A percentile compares a stretch with the other conserved stretches of the same genome.
phyloP scores from a whole-genome alignment of 176 grass and related monocot species.

The Areca catechu region DNA sequence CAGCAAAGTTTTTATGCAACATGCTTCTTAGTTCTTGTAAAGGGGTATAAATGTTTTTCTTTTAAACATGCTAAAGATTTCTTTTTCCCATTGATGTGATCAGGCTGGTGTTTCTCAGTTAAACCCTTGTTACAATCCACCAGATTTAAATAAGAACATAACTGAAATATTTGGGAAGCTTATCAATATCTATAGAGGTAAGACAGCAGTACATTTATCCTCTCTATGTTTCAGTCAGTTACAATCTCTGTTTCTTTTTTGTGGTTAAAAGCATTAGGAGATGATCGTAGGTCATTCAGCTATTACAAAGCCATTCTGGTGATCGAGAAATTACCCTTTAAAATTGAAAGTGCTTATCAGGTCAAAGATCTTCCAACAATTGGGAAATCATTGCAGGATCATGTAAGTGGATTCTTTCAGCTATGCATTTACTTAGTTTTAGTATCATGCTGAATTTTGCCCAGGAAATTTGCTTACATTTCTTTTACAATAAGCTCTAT shows the following conservation, averaged over 20 bases:
- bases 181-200: slow-evolving; percentile 85
- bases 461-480: too few species aligned
- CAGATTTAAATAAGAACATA: slow-evolving; percentile 75
- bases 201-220: background rate
- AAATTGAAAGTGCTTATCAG: slow-evolving; percentile 75
- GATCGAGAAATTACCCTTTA: slow-evolving; percentile 86
- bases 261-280: slow-evolving; percentile 56
- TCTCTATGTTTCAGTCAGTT: background rate
- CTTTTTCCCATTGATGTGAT: slow-evolving; percentile 13
- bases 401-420: slow-evolving; percentile 43
- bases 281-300: slow-evolving; percentile 92
- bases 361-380: slow-evolving; percentile 82
- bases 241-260: slow-evolving; percentile 5
- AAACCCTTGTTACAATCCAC: slow-evolving; percentile 48
- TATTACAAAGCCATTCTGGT: slow-evolving; percentile 93
- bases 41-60: too few species aligned
- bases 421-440: slow-evolving; percentile 13
- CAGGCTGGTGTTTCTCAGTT: slow-evolving; percentile 45
- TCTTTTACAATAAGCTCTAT: too few species aligned
- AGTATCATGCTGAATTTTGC: too few species aligned
- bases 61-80: slow-evolving; percentile 10
- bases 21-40: too few species aligned
- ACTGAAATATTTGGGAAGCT: slow-evolving; percentile 90
- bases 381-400: slow-evolving; percentile 85
- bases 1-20: background rate